These are phyloP conservation scores for Trichoderma koningii DNA, from an alignment of 2,329 filamentous ascomycete genomes.

Conservation along the genomic window DNA sequence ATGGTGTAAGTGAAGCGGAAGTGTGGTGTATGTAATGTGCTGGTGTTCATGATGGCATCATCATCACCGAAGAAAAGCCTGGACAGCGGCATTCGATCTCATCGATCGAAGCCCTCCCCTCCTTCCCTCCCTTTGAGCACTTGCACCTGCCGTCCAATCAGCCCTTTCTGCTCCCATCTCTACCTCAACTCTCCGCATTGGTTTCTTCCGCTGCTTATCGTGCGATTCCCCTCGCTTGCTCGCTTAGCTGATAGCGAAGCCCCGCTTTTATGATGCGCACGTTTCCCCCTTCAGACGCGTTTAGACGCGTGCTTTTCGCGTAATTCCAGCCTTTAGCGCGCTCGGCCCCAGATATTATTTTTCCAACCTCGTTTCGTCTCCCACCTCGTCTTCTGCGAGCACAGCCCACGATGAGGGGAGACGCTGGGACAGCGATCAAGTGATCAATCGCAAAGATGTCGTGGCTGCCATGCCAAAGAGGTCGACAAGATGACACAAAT, in stretches of 20 bases:
- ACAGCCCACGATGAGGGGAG: background rate
- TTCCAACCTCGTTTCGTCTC: background rate
- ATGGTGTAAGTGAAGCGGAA: background rate
- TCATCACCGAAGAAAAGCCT: background rate
- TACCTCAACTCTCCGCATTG: no score
- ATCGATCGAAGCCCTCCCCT: background rate
- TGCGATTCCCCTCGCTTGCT: conserved; percentile 12
- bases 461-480: background rate
- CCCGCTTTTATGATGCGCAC: conserved; percentile 24
- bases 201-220: background rate
- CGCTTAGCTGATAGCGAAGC: conserved; percentile 16
- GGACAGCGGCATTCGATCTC: background rate
- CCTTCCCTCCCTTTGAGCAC: background rate
- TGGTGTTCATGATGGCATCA: no score
- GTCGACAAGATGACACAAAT: background rate
- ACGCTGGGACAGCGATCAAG: background rate
- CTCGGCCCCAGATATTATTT: conserved; percentile 5
- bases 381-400: background rate
- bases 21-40: background rate
- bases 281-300: conserved; percentile 20
- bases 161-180: background rate
- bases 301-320: conserved; percentile 22
- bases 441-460: conserved; percentile 24
- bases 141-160: background rate
- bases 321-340: conserved; percentile 17